Evolutionary conservation across 495 filamentous ascomycete species (phyloP), one percentile per base, ranked within the genome.

Genomic region (Astrocystis sublimbata): DNA sequence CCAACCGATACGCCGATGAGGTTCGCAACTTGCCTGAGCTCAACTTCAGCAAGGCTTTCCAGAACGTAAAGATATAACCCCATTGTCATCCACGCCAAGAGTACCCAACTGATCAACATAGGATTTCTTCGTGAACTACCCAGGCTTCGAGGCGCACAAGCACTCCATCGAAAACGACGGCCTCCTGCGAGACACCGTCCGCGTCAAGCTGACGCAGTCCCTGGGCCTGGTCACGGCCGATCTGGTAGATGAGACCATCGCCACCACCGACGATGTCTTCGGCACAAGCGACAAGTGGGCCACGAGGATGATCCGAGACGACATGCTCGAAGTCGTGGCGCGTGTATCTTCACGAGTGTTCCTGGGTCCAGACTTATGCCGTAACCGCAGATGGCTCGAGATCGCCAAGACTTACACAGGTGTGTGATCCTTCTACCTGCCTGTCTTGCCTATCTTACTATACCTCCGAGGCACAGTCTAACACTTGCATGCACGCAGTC

Each of bases 1-100:
- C 81, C 8, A 80, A 78, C n/a, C 72, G 68, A 46, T 80, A 75
- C 63, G 73, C 81, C 13, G 73, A 83, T 38, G 82, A 84, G 65
- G 63, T 83, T 51, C 81, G 81, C 60, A 81, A 71, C 58, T 66
- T 81, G 36, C 66, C 68, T 6, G 60, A 63, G 43, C 60, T 75
- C 36, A 67, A 74, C 58, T 81, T 83, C 60, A 60, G 73, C 23
- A 73, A 72, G 21, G 75, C 77, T 1, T 73, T 75, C 49, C 63
- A 60, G 33, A 79, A 76, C 63, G 78, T 79, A 72, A 28, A n/a
- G 30, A 41, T 7, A 36, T 19, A 60, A 17, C 26, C 24, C 7
- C 45, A 40, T 54, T 3, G 26, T 41, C 30, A 5, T 31, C 30
- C 28, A 2, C 5, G 4, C 5, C 51, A 24, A 28, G 38, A 13